Conservation (phyloP, 2,329 filamentous ascomycete genomes). For the Penicillium rolfsii region DNA sequence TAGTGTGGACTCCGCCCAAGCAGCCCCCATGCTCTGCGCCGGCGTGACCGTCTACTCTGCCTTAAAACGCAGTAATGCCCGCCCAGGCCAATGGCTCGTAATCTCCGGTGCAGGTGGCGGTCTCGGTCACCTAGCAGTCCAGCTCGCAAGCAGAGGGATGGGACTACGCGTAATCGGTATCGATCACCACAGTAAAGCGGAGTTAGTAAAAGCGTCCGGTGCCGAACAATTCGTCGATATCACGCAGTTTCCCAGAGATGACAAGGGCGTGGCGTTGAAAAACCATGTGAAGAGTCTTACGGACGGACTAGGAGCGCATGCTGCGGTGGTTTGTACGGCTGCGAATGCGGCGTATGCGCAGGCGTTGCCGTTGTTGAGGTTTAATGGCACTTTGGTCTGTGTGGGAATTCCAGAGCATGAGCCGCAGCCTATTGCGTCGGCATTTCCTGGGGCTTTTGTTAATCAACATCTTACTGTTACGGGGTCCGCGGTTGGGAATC, state of each 20-base stretch:
- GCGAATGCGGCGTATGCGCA: slow-evolving; percentile 14
- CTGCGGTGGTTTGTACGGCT: slow-evolving; percentile 8
- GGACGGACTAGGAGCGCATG: slow-evolving; percentile 3
- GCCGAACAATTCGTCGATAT: slow-evolving; percentile 14
- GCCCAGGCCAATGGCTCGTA: slow-evolving; percentile 62
- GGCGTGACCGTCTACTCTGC: slow-evolving; percentile 68
- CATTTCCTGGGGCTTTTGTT: no score
- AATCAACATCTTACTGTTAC: no score
- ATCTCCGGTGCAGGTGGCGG: slow-evolving; percentile 64
- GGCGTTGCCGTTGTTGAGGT: slow-evolving; percentile 6
- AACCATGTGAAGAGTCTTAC: no score
- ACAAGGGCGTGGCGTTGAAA: background rate
- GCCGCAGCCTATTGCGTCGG: slow-evolving; percentile 3
- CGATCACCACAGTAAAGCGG: slow-evolving; percentile 4
- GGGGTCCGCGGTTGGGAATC: no score
- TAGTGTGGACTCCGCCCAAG: slow-evolving; percentile 58
- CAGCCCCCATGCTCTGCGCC: slow-evolving; percentile 68
- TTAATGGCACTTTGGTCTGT: slow-evolving; percentile 15
- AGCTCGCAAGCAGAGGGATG: slow-evolving; percentile 50
- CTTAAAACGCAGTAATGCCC: slow-evolving; percentile 61
- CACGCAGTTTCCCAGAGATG: background rate
- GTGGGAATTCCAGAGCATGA: slow-evolving; percentile 9
- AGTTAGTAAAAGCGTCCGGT: slow-evolving; percentile 6
- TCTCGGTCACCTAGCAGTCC: slow-evolving; percentile 63
- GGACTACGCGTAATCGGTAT: slow-evolving; percentile 11